Percentiles rank a stretch among this genome's conserved stretches.
Conservation (phyloP, 1,284 basidiomycete species). For the Apiotrichum montevideense region DNA sequence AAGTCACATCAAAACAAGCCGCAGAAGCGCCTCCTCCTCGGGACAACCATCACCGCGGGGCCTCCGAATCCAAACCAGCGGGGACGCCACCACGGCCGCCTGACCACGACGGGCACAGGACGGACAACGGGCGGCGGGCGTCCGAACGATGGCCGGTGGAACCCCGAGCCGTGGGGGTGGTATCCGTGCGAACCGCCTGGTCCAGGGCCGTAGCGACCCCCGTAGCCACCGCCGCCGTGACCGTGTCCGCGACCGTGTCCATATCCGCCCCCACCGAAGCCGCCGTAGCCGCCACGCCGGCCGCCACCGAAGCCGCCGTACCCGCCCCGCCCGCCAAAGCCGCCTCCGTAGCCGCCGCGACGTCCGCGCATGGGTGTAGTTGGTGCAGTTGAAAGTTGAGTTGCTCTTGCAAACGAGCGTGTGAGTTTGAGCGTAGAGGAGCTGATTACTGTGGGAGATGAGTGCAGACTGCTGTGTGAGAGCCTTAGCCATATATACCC, state of each 20-base stretch:
- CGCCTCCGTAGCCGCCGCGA: not conserved
- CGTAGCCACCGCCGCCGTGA: not conserved
- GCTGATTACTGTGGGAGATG: too few relatives aligned
- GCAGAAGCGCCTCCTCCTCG: conserved; percentile 4
- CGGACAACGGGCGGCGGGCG: not conserved
- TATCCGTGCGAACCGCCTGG: not conserved
- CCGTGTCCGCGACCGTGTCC: not conserved
- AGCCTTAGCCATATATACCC: too few relatives aligned
- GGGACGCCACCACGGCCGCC: not conserved
- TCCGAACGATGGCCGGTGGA: not conserved
- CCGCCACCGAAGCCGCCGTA: not conserved
- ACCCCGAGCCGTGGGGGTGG: not conserved
- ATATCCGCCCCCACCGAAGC: not conserved
- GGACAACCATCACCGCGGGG: conserved; percentile 1
- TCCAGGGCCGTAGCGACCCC: not conserved
- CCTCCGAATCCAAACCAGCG: not conserved
- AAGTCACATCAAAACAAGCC: conserved; percentile 4
- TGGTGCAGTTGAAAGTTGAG: not conserved
- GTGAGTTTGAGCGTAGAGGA: not conserved
- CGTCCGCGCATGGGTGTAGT: not conserved
- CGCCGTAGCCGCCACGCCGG: not conserved
- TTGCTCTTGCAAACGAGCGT: not conserved
- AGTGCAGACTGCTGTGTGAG: too few relatives aligned
- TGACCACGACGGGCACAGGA: not conserved
- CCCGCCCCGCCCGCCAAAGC: not conserved